Percentiles rank a stretch among this genome's conserved stretches.
Evolutionary conservation across 2,329 filamentous ascomycete species (phyloP).

Genomic region (Phyllosticta capitalensis): DNA sequence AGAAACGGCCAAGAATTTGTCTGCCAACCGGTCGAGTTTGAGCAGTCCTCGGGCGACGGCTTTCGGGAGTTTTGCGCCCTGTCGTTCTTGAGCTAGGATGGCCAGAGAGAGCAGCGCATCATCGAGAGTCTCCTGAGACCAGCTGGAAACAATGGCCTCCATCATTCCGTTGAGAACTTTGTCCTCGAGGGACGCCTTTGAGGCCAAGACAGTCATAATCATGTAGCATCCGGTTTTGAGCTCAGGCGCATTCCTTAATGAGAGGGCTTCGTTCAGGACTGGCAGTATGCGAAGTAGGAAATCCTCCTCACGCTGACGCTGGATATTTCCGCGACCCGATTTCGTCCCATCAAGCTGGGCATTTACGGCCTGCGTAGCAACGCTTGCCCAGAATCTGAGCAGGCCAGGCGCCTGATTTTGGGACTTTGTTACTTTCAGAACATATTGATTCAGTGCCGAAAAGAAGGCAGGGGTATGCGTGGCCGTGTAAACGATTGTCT

Average conservation of each 20-base stretch:
- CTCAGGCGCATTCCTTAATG: conserved; percentile 65
- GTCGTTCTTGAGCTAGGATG: conserved; percentile 71
- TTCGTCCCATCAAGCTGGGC: conserved; percentile 68
- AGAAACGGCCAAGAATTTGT: conserved; percentile 51
- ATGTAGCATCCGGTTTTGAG: conserved; percentile 85
- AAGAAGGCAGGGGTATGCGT: conserved; percentile 71
- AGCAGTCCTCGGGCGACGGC: conserved; percentile 61
- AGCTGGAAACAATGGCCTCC: conserved; percentile 74
- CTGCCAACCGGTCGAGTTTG: conserved; percentile 51
- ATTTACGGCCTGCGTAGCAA: conserved; percentile 77
- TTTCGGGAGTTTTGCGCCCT: conserved; percentile 57
- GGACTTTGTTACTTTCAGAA: conserved; percentile 61
- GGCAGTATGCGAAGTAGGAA: conserved; percentile 59
- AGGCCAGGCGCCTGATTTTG: conserved; percentile 68
- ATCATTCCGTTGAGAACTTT: conserved; percentile 75
- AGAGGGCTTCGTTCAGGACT: conserved; percentile 67
- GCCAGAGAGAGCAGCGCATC: conserved; percentile 72
- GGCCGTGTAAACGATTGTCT: conserved; percentile 74
- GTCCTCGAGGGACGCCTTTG: conserved; percentile 72
- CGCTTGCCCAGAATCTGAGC: conserved; percentile 82
- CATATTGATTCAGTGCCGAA: conserved; percentile 65
- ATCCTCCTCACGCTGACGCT: conserved; percentile 72
- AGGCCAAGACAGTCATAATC: conserved; percentile 75
- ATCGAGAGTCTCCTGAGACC: conserved; percentile 61
- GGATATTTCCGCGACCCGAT: conserved; percentile 66